Percentiles rank a stretch among this genome's conserved stretches.
Evolutionary conservation across 2,329 filamentous ascomycete genomes (phyloP).

Genomic region (Colletotrichum eleusines): DNA sequence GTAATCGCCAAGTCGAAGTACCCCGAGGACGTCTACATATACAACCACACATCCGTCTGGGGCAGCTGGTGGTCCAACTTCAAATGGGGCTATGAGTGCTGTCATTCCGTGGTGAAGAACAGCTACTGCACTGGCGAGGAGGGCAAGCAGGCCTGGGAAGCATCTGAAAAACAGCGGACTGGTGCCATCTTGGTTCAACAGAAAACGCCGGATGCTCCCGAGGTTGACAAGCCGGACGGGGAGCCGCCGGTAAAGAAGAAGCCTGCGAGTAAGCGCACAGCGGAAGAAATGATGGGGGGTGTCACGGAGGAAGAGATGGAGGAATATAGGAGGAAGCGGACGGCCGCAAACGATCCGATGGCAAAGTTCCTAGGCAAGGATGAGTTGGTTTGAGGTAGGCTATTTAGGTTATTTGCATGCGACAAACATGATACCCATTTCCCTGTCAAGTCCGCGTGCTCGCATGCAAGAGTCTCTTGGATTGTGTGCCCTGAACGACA

Average conservation of each 20-base stretch:
- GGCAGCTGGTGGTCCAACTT: constrained; percentile 98
- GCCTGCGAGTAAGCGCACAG: constrained; percentile 75
- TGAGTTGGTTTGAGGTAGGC: constrained; percentile 63
- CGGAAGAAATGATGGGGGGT: constrained; percentile 82
- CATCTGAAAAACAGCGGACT: constrained; percentile 73
- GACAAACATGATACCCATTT: constrained; percentile 42
- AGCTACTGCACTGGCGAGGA: constrained; percentile 97
- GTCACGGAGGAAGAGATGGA: constrained; percentile 89
- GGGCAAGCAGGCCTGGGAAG: constrained; percentile 84
- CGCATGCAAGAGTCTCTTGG: constrained; percentile 21
- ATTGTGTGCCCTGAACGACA: constrained; percentile 16
- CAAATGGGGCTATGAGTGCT: constrained; percentile 96
- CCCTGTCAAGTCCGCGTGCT: constrained; percentile 24
- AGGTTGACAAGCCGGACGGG: constrained; percentile 50
- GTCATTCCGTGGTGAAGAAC: constrained; percentile 93
- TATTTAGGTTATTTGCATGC: constrained; percentile 44
- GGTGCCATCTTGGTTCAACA: constrained; percentile 57
- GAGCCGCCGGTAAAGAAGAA: constrained; percentile 47
- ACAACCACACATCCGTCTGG: constrained; percentile 95
- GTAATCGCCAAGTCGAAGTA: constrained; percentile 89
- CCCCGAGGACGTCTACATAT: constrained; percentile 84
- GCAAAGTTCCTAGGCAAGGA: constrained; percentile 82
- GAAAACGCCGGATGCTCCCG: constrained; percentile 43
- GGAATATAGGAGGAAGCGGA: constrained; percentile 81
- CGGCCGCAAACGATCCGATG: constrained; percentile 87